phyloP scores from a whole-genome alignment of 176 grass and related monocot genomes.

The Typha latifolia region DNA sequence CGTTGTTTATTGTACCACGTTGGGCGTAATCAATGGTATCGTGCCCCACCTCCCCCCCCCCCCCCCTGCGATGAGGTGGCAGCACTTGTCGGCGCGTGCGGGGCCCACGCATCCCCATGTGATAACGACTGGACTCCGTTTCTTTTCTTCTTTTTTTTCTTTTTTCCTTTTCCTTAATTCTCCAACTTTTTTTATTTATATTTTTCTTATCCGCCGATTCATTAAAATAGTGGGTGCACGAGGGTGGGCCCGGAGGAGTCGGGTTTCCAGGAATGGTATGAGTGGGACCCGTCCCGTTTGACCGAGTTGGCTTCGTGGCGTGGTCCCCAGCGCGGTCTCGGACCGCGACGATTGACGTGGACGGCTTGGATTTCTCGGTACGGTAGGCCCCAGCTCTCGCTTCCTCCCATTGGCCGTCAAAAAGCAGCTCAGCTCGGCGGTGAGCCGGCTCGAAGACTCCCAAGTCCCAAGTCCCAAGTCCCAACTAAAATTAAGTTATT shows the following conservation, averaged over 20 bases:
- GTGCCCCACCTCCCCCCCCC: neutral
- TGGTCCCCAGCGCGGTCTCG: constrained; percentile 4
- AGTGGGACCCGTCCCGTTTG: neutral
- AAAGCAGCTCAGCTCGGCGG: no score
- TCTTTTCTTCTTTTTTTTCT: neutral
- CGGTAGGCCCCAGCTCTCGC: neutral
- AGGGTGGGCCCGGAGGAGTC: neutral
- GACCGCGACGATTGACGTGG: constrained; percentile 4
- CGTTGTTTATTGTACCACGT: neutral
- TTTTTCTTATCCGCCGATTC: neutral
- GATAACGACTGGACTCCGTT: constrained; percentile 14
- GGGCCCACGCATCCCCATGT: constrained; percentile 13
- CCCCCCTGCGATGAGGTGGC: constrained; percentile 11
- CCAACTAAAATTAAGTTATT: no score
- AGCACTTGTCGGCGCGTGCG: constrained; percentile 8
- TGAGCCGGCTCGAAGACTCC: no score
- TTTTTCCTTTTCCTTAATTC: neutral
- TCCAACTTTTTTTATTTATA: neutral
- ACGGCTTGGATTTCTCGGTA: neutral
- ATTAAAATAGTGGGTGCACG: neutral
- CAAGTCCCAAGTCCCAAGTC: no score
- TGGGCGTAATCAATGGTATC: neutral
- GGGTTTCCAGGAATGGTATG: constrained; percentile 13
- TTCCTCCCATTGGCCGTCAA: no score
- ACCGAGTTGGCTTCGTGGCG: constrained; percentile 14